These are phyloP conservation scores for Colletotrichum costaricense DNA, from an alignment of 2,329 filamentous ascomycete species.

Conservation along the genomic window DNA sequence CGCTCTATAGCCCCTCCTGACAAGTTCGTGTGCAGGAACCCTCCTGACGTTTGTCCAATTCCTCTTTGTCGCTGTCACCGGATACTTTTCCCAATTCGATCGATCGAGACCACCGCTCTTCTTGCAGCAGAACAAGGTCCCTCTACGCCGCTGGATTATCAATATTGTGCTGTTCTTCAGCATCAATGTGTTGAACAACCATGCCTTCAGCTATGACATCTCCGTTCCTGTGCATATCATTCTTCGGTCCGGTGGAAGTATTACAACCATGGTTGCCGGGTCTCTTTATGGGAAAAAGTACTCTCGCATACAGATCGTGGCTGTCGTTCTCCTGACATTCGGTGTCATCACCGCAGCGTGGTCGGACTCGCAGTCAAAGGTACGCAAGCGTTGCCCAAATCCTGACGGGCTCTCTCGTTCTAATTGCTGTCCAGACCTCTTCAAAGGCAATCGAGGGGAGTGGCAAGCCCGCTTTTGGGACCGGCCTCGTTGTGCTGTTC, in stretches of 20 bases:
- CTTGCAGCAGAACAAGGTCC: conserved; percentile 81
- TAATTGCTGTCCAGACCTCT: not conserved
- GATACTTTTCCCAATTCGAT: conserved; percentile 81
- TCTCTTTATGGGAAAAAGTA: conserved; percentile 89
- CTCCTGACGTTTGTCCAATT: conserved; percentile 93
- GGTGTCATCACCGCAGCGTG: conserved; percentile 91
- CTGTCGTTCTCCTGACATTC: conserved; percentile 84
- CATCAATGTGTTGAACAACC: conserved; percentile 97
- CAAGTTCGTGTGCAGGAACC: conserved; percentile 66
- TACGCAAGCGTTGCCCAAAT: conserved; percentile 44
- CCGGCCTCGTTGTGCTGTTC: conserved; percentile 85
- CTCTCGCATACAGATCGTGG: conserved; percentile 80
- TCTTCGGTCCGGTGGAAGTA: conserved; percentile 91
- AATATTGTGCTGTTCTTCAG: conserved; percentile 92
- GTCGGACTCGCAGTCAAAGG: conserved; percentile 89
- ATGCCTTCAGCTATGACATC: conserved; percentile 96
- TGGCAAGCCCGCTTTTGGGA: conserved; percentile 60
- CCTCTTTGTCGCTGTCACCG: conserved; percentile 82
- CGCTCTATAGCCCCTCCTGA: conserved; percentile 10
- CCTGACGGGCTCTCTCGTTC: not conserved
- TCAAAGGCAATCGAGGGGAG: conserved; percentile 5
- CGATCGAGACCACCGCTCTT: conserved; percentile 75
- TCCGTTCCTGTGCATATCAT: conserved; percentile 98
- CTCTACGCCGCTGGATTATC: conserved; percentile 84
- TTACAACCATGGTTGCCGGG: conserved; percentile 94